These are phyloP conservation scores for Haplosporangium sp. DNA, from an alignment of 371 early-diverging fungal genomes.

Conservation along the genomic window DNA sequence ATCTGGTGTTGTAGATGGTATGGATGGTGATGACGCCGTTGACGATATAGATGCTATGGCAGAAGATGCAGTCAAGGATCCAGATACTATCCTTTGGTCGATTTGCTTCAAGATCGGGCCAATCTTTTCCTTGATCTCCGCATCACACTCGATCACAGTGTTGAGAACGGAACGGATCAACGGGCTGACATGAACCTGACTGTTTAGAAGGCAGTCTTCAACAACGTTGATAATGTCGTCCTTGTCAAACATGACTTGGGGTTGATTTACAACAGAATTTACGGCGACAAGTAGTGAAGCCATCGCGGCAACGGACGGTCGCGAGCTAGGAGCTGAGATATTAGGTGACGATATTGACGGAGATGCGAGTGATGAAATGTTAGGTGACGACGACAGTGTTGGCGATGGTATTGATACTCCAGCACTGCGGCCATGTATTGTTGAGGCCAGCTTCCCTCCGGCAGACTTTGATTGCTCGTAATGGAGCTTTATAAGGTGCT, in stretches of 20 bases:
- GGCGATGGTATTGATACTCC: too few species aligned
- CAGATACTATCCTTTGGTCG: constrained; percentile 52
- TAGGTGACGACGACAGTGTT: constrained; percentile 8
- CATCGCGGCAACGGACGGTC: constrained; percentile 35
- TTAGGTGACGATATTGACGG: constrained; percentile 5
- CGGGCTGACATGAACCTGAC: constrained; percentile 30
- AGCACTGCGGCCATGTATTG: too few species aligned
- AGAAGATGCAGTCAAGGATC: constrained; percentile 6
- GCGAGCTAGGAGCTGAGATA: constrained; percentile 8
- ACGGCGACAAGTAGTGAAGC: constrained; percentile 33
- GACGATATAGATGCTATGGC: background rate
- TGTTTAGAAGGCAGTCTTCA: constrained; percentile 37
- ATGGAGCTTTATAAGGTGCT: constrained; percentile 32
- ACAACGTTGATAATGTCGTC: constrained; percentile 46
- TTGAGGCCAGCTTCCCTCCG: background rate
- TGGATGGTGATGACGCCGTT: constrained; percentile 12
- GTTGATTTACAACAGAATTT: constrained; percentile 15
- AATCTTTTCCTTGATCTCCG: constrained; percentile 41
- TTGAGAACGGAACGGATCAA: constrained; percentile 46
- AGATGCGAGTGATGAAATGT: constrained; percentile 14
- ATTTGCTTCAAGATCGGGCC: constrained; percentile 38
- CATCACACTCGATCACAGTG: constrained; percentile 43
- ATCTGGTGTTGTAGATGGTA: background rate
- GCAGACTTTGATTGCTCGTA: constrained; percentile 14
- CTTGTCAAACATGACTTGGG: constrained; percentile 33